Conservation (phyloP, 2,329 filamentous ascomycete genomes). For the Beauveria caledonica region DNA sequence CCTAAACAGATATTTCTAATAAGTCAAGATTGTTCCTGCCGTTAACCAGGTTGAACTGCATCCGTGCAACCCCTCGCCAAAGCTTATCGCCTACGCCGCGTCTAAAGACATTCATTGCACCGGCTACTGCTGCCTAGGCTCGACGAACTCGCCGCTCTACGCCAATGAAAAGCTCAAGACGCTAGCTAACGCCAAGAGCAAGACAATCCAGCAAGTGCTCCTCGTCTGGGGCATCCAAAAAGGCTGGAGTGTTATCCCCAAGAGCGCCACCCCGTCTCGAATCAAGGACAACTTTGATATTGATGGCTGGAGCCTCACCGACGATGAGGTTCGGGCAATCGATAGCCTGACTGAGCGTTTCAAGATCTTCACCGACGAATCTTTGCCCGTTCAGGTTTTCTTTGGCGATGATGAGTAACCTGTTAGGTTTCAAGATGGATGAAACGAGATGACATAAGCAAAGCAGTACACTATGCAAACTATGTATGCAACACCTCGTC, state of each 20-base stretch:
- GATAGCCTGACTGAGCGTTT: constrained; percentile 64
- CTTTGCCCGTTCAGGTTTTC: constrained; percentile 72
- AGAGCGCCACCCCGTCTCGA: constrained; percentile 65
- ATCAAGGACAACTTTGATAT: constrained; percentile 70
- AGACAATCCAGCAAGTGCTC: constrained; percentile 67
- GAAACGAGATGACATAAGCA: too few species aligned
- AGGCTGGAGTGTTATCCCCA: constrained; percentile 78
- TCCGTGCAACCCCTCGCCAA: constrained; percentile 73
- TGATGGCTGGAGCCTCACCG: constrained; percentile 64
- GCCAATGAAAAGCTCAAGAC: constrained; percentile 55
- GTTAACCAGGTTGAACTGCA: constrained; percentile 81
- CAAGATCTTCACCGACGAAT: constrained; percentile 71
- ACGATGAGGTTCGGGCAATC: constrained; percentile 63
- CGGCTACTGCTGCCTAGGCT: constrained; percentile 66
- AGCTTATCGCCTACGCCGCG: constrained; percentile 64
- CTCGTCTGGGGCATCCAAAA: constrained; percentile 75
- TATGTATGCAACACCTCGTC: too few species aligned
- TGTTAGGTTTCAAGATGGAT: background rate
- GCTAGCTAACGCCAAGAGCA: constrained; percentile 57
- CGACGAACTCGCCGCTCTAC: constrained; percentile 60
- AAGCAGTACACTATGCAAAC: too few species aligned
- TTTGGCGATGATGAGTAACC: constrained; percentile 70
- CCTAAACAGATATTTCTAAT: background rate
- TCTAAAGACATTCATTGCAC: constrained; percentile 68
- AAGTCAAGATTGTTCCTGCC: constrained; percentile 45